These are phyloP conservation scores for Linnemannia elongata DNA, from an alignment of 192 early-diverging fungal species.

Conservation along the genomic window DNA sequence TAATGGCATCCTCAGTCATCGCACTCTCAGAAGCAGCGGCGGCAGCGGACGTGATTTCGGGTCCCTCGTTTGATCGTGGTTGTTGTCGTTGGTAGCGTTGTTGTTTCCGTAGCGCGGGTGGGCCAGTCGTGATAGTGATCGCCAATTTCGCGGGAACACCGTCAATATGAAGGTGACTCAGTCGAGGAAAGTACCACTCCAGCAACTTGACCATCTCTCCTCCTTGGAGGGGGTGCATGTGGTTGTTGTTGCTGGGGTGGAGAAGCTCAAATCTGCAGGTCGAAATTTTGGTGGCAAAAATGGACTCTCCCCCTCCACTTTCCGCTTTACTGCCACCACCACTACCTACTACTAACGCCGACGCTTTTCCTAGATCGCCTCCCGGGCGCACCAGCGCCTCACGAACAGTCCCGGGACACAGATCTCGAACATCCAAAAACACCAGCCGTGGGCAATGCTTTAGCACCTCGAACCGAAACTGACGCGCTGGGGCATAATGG, in stretches of 20 bases:
- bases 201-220: background rate
- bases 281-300: background rate
- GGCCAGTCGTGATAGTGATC: conserved; percentile 2
- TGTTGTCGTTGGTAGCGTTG: background rate
- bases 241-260: too few relatives aligned
- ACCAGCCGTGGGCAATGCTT: background rate
- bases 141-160: background rate
- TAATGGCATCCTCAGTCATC: background rate
- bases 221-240: background rate
- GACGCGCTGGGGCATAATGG: conserved; percentile 11
- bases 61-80: background rate
- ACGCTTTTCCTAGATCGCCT: background rate
- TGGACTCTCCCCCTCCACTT: background rate
- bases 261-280: background rate
- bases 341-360: background rate
- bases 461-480: conserved; percentile 18
- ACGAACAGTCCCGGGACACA: background rate
- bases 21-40: background rate
- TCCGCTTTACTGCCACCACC: background rate
- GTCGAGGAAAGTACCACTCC: background rate
- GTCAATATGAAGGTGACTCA: conserved; percentile 6
- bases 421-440: conserved; percentile 10
- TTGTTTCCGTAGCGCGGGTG: background rate
- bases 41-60: background rate
- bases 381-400: background rate